A percentile compares a stretch with the other conserved stretches of the same genome.
Conservation (phyloP, 2,329 filamentous ascomycete genomes). For the Ophiostoma tasmaniense region DNA sequence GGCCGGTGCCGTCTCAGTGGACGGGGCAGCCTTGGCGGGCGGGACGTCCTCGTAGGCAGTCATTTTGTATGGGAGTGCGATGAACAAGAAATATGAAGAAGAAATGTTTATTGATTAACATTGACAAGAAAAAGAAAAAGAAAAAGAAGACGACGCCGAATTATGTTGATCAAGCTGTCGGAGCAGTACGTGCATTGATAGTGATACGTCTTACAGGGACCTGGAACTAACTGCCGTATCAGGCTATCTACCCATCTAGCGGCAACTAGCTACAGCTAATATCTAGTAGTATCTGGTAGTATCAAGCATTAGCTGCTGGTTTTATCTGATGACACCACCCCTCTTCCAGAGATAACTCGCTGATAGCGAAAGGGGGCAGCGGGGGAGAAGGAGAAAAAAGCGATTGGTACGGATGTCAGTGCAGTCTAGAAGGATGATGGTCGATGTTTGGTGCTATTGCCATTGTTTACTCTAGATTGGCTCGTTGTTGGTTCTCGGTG, state of each 20-base stretch:
- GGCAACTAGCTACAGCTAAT: background rate
- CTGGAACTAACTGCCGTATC: background rate
- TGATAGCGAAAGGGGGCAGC: background rate
- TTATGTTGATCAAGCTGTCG: background rate
- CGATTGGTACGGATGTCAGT: background rate
- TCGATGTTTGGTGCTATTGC: background rate
- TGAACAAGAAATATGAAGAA: background rate
- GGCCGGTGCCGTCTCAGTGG: conserved; percentile 17
- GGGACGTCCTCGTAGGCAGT: conserved; percentile 22
- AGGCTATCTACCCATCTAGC: background rate
- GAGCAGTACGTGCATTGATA: background rate
- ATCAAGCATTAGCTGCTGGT: too few species aligned
- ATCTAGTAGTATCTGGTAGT: background rate
- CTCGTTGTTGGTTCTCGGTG: background rate
- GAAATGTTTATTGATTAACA: background rate
- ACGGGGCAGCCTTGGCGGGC: background rate
- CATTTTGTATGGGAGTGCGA: conserved; percentile 14
- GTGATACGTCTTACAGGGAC: background rate
- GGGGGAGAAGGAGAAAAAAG: conserved; percentile 2
- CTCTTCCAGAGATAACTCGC: background rate
- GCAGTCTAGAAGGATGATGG: background rate
- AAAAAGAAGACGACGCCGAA: background rate
- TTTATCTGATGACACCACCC: conserved; percentile 1
- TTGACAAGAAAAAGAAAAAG: background rate
- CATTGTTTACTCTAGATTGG: background rate